phyloP scores from a whole-genome alignment of 2,329 filamentous ascomycete genomes.

The Stagonosporopsis rhizophila region DNA sequence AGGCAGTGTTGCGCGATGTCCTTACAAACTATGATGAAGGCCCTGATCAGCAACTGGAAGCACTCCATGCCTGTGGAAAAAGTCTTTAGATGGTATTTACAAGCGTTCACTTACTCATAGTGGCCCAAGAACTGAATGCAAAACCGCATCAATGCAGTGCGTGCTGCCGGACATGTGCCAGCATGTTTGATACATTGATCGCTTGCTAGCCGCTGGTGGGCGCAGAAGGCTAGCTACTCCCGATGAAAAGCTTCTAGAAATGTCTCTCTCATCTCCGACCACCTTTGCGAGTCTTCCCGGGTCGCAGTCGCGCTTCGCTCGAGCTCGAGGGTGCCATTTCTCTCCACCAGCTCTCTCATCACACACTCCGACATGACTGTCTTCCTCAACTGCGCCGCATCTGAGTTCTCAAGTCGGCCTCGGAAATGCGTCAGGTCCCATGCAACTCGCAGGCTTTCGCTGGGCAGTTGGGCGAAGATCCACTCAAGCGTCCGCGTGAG shows the following conservation, averaged over 20 bases:
- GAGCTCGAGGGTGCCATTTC: conserved; percentile 1
- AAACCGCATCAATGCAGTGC: too few relatives aligned
- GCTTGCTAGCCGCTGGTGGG: too few relatives aligned
- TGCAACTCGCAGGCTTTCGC: background rate
- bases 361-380: background rate
- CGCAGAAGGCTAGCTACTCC: background rate
- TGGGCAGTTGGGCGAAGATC: background rate
- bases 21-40: background rate
- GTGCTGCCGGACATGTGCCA: too few relatives aligned
- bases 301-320: conserved; percentile 4
- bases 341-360: background rate
- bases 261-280: background rate
- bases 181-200: too few relatives aligned
- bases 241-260: background rate
- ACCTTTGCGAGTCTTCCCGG: background rate
- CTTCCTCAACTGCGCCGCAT: background rate
- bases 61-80: too few relatives aligned
- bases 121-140: too few relatives aligned
- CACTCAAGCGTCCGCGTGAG: conserved; percentile 2
- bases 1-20: background rate
- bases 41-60: background rate
- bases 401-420: background rate
- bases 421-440: conserved; percentile 13
- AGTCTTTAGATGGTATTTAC: too few relatives aligned
- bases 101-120: too few relatives aligned